These are phyloP conservation scores for Phytopythium delawarense DNA, from an alignment of 352 stramenopile genomes.

Conservation along the genomic window DNA sequence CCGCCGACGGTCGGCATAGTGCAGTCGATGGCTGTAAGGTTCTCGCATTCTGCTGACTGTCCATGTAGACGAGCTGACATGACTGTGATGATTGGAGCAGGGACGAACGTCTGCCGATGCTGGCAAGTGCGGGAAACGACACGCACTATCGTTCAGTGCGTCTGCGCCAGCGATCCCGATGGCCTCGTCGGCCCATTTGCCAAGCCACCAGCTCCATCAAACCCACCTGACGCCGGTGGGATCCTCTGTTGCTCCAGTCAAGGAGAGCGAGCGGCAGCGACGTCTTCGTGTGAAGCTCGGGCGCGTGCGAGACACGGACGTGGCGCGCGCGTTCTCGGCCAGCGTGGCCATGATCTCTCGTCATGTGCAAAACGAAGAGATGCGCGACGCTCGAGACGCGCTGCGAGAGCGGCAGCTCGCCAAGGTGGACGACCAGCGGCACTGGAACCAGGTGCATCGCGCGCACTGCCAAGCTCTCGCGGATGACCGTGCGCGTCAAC, in stretches of 20 bases:
- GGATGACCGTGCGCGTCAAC: constrained; percentile 33
- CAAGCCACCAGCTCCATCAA: background rate
- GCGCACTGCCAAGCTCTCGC: constrained; percentile 50
- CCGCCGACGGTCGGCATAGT: constrained; percentile 13
- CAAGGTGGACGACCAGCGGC: constrained; percentile 39
- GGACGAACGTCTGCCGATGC: no score
- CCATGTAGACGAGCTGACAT: background rate
- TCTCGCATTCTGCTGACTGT: background rate
- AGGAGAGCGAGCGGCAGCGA: constrained; percentile 22
- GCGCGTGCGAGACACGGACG: constrained; percentile 38
- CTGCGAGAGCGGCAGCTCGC: constrained; percentile 37
- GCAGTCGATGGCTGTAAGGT: background rate
- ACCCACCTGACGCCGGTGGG: background rate
- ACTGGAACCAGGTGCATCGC: constrained; percentile 41
- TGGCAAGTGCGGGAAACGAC: background rate
- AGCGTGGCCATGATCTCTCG: constrained; percentile 77
- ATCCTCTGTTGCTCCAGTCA: constrained; percentile 11
- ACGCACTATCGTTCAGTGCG: background rate
- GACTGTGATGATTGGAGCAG: background rate
- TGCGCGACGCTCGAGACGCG: constrained; percentile 39
- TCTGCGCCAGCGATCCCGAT: constrained; percentile 1
- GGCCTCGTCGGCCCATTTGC: background rate
- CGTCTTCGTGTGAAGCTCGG: constrained; percentile 23
- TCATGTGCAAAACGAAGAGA: constrained; percentile 65
- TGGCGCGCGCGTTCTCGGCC: constrained; percentile 50